These are phyloP conservation scores for Plasmodium gonderi DNA, from an alignment of 169 alveolate species.

Conservation along the genomic window DNA sequence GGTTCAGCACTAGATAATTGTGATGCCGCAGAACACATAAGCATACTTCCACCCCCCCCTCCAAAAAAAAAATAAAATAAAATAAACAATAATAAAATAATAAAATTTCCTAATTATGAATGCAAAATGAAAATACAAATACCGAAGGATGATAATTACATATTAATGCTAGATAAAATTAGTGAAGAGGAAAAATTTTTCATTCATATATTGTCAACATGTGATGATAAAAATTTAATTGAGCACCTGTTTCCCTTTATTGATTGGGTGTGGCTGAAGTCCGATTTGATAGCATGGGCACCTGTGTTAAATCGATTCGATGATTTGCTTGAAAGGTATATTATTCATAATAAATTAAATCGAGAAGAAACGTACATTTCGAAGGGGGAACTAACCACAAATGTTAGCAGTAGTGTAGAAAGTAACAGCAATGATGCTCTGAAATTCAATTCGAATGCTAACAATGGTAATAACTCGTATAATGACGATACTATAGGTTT, in stretches of 20 bases:
- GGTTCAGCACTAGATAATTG: neutral
- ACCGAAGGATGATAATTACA: constrained; percentile 86
- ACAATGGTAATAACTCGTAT: neutral
- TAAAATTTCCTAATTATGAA: constrained; percentile 31
- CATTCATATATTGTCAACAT: constrained; percentile 79
- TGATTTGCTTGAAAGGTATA: constrained; percentile 77
- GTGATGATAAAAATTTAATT: constrained; percentile 73
- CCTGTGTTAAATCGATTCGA: constrained; percentile 86
- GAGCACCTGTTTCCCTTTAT: constrained; percentile 81
- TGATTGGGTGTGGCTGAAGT: constrained; percentile 88
- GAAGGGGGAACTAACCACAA: too few relatives aligned
- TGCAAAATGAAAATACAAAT: constrained; percentile 82
- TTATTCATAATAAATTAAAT: constrained; percentile 59
- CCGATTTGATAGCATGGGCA: constrained; percentile 87
- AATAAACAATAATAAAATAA: neutral
- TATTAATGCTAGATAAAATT: constrained; percentile 80
- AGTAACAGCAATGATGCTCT: too few relatives aligned
- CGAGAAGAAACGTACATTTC: constrained; percentile 37
- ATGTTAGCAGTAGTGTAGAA: too few relatives aligned
- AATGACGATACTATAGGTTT: neutral
- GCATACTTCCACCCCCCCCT: too few relatives aligned
- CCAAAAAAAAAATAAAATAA: neutral
- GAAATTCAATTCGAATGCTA: too few relatives aligned
- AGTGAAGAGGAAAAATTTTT: constrained; percentile 82
- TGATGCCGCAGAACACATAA: neutral